A percentile compares a stretch with the other conserved stretches of the same genome.
These are phyloP conservation scores for Saccharomycopsis phalli DNA, from an alignment of 1,139 yeast species.

Conservation along the genomic window DNA sequence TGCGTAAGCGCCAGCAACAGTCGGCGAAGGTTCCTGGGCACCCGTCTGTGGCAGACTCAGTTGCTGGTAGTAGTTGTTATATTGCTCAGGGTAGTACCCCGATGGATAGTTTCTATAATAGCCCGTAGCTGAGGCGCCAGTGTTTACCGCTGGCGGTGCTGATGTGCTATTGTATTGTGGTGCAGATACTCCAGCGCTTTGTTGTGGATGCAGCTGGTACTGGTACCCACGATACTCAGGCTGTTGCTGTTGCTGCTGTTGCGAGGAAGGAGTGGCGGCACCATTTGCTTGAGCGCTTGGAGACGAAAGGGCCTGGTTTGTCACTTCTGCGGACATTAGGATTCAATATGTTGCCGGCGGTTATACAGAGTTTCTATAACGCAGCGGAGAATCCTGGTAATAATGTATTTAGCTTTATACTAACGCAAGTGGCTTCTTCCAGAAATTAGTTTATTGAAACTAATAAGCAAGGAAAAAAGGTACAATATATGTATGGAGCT, in stretches of 20 bases:
- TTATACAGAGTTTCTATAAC: no score
- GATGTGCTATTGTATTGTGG: background rate
- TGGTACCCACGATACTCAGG: conserved; percentile 3
- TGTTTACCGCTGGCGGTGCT: conserved; percentile 1
- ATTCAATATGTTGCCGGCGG: no score
- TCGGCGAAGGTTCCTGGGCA: conserved; percentile 9
- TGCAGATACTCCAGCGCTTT: background rate
- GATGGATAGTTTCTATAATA: conserved; percentile 8
- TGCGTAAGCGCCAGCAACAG: conserved; percentile 5
- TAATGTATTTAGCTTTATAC: no score
- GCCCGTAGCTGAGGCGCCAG: no score
- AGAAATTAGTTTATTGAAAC: no score
- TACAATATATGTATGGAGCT: no score
- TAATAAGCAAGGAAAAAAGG: no score
- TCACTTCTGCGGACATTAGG: conserved; percentile 11
- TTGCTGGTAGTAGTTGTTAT: conserved; percentile 20
- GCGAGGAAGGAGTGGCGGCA: conserved; percentile 5
- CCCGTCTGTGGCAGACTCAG: conserved; percentile 16
- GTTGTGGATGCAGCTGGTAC: background rate
- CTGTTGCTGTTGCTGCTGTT: conserved; percentile 4
- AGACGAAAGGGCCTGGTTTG: conserved; percentile 4
- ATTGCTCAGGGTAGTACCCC: conserved; percentile 16
- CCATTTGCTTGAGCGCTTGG: conserved; percentile 4
- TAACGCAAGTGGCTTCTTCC: no score
- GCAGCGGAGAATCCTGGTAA: no score